phyloP scores from a whole-genome alignment of 257 asterid species.

The Leonotis leonurus region DNA sequence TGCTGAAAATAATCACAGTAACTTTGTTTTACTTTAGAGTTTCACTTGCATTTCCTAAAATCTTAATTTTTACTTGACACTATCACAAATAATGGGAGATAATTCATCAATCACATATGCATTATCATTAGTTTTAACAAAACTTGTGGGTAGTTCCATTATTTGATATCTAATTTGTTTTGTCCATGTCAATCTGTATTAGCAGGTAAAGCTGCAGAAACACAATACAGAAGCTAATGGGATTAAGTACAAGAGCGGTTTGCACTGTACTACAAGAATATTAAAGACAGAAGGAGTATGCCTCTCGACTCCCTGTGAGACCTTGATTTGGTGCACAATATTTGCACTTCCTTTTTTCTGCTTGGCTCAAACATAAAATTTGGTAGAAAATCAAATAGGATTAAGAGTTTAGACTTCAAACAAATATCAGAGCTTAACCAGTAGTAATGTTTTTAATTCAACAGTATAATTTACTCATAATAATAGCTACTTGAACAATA shows the following conservation, averaged over 20 bases:
- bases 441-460: no score
- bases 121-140: neutral
- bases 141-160: neutral
- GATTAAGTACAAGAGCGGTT: slow-evolving; percentile 58
- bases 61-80: neutral
- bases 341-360: neutral
- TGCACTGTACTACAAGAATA: slow-evolving; percentile 74
- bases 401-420: no score
- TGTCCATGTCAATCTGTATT: slow-evolving; percentile 12
- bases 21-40: neutral
- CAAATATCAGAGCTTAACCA: no score
- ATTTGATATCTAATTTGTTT: slow-evolving; percentile 1
- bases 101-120: neutral
- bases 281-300: slow-evolving; percentile 91
- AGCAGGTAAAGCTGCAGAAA: slow-evolving; percentile 85
- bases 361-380: no score
- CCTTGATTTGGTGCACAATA: slow-evolving; percentile 12
- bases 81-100: neutral
- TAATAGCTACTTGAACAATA: no score
- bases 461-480: no score
- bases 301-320: slow-evolving; percentile 26
- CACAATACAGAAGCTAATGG: slow-evolving; percentile 75
- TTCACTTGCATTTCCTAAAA: slow-evolving; percentile 5
- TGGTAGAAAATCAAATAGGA: no score
- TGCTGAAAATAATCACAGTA: neutral